Evolutionary conservation across 805 yeast species (phyloP), one percentile per base, ranked within the genome.

Genomic region (Ascoidea rubescens): DNA sequence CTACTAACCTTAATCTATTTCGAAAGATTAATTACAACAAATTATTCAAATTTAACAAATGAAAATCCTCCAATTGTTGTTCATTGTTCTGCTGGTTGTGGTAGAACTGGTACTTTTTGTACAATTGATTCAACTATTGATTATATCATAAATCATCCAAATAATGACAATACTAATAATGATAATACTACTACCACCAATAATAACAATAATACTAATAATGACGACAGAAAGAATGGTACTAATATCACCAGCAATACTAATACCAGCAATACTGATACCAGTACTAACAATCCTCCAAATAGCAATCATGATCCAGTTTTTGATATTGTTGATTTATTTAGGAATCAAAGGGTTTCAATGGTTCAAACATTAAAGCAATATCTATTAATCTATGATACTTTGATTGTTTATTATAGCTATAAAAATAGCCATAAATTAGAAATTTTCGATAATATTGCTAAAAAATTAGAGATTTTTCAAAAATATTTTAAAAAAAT

Each of bases 51-150:
- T 37, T 8, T 14, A 10, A 37, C 43, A 37, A 8, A 16, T 10
- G 58, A 62, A n/a, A 63, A 69, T 1, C 66, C 74, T 0, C 91
- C 93, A 21, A 73, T 81, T 5, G 63, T 88, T 48, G 86, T 85
- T 31, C 98, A 91, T 66, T 91, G 99, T 62, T 87, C 96, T 5
- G 98, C 98, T 1, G 99, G 99, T 0, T 89, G 96, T 62, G 99
- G 99, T 17, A 72, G 99, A 53, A 88, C 98, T 0, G 99, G 99
- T 1, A 86, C 96, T 1, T 84, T 82, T 62, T 79, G 89, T 55
- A 78, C 88, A 1, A 67, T 84, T 28, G 95, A 87, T 60, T 72
- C 82, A 0, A 70, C 74, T 28, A 66, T 79, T 43, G 75, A 82
- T 49, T 59, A 61, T 48, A 21, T 42, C 14, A 30, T 16, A 6